Percentiles rank a stretch among this genome's conserved stretches.
phyloP scores from a whole-genome alignment of 2,329 filamentous ascomycete genomes.

The Botrytis elliptica region DNA sequence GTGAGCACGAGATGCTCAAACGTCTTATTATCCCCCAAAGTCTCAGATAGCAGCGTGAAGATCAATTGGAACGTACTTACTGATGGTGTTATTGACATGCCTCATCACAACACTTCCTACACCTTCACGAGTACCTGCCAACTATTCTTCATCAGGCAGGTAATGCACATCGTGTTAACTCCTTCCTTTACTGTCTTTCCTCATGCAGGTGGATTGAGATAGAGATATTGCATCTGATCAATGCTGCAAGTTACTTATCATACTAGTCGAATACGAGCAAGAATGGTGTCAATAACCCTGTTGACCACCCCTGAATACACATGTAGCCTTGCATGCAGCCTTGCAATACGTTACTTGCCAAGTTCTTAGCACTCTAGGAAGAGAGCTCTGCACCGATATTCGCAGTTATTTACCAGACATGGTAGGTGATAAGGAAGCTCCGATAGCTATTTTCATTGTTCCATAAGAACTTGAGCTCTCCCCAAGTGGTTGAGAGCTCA shows the following conservation, averaged over 20 bases:
- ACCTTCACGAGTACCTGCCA: not conserved
- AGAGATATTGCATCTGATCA: slow-evolving; percentile 5
- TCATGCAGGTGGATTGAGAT: slow-evolving; percentile 7
- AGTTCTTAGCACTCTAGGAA: not conserved
- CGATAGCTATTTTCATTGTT: slow-evolving; percentile 10
- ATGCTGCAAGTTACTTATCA: slow-evolving; percentile 5
- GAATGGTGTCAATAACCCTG: slow-evolving; percentile 7
- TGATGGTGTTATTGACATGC: slow-evolving; percentile 9
- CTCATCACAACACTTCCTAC: slow-evolving; percentile 4
- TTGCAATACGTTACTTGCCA: not conserved
- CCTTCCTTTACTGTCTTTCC: slow-evolving; percentile 11
- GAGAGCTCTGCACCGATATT: not conserved
- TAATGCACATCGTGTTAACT: slow-evolving; percentile 4
- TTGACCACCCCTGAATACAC: not conserved
- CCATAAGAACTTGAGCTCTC: slow-evolving; percentile 18
- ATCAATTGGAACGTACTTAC: not conserved
- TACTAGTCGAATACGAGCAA: slow-evolving; percentile 1
- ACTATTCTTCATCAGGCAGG: slow-evolving; percentile 19
- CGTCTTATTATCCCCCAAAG: not conserved
- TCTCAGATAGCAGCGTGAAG: not conserved
- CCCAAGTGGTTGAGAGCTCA: not conserved
- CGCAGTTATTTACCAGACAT: not conserved
- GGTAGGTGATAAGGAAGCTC: slow-evolving; percentile 17
- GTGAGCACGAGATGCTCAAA: not conserved
- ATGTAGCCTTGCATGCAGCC: slow-evolving; percentile 9